Evolutionary conservation across 106 monocot genomes (phyloP).

Genomic region (Platanthera zijinensis): DNA sequence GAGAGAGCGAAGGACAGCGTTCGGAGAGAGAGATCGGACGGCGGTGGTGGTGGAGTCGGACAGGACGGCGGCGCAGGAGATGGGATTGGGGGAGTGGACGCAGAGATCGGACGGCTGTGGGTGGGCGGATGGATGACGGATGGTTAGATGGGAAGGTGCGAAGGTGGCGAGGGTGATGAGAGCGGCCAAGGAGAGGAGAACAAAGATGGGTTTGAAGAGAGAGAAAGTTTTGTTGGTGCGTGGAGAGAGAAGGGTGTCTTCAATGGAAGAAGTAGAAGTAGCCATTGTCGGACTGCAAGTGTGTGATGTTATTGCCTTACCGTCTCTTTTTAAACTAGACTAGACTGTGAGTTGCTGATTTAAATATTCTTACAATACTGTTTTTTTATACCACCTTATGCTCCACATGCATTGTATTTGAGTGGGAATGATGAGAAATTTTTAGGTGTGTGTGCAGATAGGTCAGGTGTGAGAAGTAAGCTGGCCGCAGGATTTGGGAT

Average conservation of each 20-base stretch:
- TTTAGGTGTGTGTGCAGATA: no score
- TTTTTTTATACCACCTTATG: no score
- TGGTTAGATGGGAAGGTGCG: slow-evolving; percentile 1
- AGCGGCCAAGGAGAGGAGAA: slow-evolving; percentile 16
- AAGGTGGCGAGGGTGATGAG: slow-evolving; percentile 2
- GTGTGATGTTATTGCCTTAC: no score
- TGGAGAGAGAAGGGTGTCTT: slow-evolving; percentile 9
- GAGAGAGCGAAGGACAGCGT: slow-evolving; percentile 10
- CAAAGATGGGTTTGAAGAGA: slow-evolving; percentile 1
- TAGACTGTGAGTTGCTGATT: no score
- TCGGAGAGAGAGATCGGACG: neutral
- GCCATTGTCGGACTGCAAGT: neutral
- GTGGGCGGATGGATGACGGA: neutral
- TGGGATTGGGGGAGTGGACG: slow-evolving; percentile 10
- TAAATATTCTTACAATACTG: no score
- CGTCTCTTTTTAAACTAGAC: no score
- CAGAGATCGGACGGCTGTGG: slow-evolving; percentile 16
- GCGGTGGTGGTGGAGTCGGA: neutral
- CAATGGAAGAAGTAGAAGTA: neutral
- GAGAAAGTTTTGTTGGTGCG: neutral
- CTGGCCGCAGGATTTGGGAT: no score
- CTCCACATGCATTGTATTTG: no score
- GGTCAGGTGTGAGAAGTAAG: no score
- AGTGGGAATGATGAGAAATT: no score
- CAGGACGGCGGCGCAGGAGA: slow-evolving; percentile 23